Evolutionary conservation across 768 basidiomycete species (phyloP).

Genomic region (Peribolospora baueri): DNA sequence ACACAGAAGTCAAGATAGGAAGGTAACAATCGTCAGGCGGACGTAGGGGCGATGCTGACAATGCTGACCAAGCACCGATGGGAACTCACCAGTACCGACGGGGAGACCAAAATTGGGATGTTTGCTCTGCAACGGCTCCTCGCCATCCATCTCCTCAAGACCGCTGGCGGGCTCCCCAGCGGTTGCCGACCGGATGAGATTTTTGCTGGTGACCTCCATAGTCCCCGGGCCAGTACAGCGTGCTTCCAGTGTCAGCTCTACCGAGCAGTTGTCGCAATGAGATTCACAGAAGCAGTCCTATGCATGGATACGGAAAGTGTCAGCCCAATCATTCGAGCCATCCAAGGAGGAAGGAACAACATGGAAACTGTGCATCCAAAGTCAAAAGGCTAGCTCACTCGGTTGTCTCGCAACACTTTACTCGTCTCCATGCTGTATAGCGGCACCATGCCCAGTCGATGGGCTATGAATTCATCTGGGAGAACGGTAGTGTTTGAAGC

Average conservation of each 20-base stretch:
- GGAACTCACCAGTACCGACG: no score
- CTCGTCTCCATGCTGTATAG: constrained; percentile 39
- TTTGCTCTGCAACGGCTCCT: no score
- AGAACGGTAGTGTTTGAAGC: constrained; percentile 73
- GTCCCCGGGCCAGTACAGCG: constrained; percentile 39
- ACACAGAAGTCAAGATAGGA: no score
- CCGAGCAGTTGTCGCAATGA: constrained; percentile 64
- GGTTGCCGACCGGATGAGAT: constrained; percentile 24
- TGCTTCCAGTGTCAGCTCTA: constrained; percentile 54
- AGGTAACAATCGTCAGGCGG: no score
- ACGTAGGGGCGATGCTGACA: no score
- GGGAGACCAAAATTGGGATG: no score
- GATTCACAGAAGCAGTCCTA: constrained; percentile 81
- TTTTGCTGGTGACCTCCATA: constrained; percentile 65
- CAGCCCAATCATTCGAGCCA: not conserved
- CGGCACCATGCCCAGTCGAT: constrained; percentile 83
- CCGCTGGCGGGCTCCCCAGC: no score
- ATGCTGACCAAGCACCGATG: no score
- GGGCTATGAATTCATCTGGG: constrained; percentile 91
- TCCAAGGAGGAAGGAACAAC: constrained; percentile 13
- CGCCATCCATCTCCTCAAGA: no score
- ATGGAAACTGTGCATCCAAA: not conserved
- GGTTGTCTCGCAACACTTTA: constrained; percentile 29
- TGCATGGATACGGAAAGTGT: not conserved
- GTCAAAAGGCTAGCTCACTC: constrained; percentile 25